A percentile compares a stretch with the other conserved stretches of the same genome.
Evolutionary conservation across 371 early-diverging fungal genomes (phyloP).

Genomic region (Dichotomocladium elegans): DNA sequence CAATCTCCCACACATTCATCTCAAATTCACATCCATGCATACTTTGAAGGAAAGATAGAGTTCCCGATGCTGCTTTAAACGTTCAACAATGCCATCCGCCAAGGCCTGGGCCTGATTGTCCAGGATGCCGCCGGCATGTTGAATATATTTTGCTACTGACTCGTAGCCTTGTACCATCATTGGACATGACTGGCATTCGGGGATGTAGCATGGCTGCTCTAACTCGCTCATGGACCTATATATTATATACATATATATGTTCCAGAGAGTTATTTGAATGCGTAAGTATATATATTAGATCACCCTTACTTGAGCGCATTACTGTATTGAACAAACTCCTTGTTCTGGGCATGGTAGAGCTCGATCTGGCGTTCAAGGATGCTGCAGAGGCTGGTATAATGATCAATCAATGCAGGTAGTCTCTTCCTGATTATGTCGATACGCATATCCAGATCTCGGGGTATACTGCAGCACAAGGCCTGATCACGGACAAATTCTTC

Average conservation of each 20-base stretch:
- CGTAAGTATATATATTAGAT: no score
- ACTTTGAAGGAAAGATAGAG: slow-evolving; percentile 49
- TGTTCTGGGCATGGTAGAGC: slow-evolving; percentile 48
- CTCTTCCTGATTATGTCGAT: slow-evolving; percentile 20
- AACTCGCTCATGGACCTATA: slow-evolving; percentile 48
- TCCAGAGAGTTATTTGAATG: no score
- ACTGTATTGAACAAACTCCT: slow-evolving; percentile 44
- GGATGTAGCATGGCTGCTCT: slow-evolving; percentile 41
- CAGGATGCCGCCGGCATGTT: slow-evolving; percentile 31
- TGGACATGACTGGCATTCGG: slow-evolving; percentile 46
- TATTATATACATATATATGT: no score
- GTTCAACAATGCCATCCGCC: slow-evolving; percentile 49
- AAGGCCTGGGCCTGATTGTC: slow-evolving; percentile 40
- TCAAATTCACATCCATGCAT: no score
- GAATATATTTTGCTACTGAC: slow-evolving; percentile 43
- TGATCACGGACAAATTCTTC: slow-evolving; percentile 49
- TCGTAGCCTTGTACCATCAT: slow-evolving; percentile 45
- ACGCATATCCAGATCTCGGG: slow-evolving; percentile 38
- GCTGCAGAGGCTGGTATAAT: slow-evolving; percentile 50
- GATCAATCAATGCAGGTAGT: slow-evolving; percentile 39
- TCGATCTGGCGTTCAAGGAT: slow-evolving; percentile 54
- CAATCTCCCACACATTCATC: neutral
- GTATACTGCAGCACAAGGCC: slow-evolving; percentile 32
- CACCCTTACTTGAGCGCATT: slow-evolving; percentile 43
- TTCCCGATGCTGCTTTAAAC: slow-evolving; percentile 57